Percentiles rank a stretch among this genome's conserved stretches.
phyloP scores from a whole-genome alignment of 257 asterid genomes.

The Nicotiana tomentosiformis region DNA sequence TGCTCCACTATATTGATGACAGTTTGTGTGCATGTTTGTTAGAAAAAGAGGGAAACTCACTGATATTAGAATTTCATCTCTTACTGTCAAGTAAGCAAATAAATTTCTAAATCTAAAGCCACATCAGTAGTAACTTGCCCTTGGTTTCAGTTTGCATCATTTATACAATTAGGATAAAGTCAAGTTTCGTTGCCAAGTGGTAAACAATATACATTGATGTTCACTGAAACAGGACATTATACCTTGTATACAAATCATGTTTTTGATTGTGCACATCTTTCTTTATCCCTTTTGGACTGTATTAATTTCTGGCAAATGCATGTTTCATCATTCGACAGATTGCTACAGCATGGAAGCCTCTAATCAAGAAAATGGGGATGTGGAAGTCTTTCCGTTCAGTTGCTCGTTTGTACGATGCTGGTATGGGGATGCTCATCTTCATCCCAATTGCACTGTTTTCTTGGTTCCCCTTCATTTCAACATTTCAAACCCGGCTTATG shows the following conservation, averaged over 20 bases:
- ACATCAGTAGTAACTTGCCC: background rate
- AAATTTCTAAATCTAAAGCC: background rate
- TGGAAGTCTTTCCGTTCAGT: constrained; percentile 93
- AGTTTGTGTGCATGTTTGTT: background rate
- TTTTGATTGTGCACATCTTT: background rate
- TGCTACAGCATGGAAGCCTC: constrained; percentile 87
- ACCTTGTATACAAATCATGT: background rate
- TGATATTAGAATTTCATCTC: background rate
- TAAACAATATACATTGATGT: background rate
- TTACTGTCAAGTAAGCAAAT: background rate
- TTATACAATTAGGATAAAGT: background rate
- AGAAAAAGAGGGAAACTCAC: background rate
- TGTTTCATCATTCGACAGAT: constrained; percentile 35
- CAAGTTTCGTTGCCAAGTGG: background rate
- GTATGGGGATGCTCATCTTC: constrained; percentile 79
- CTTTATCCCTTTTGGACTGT: background rate
- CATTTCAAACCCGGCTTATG: constrained; percentile 97
- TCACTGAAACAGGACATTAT: background rate
- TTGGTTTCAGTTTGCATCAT: background rate
- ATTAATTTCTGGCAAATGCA: background rate
- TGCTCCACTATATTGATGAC: background rate
- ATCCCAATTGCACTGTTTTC: constrained; percentile 80
- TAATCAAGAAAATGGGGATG: constrained; percentile 75
- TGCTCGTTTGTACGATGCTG: constrained; percentile 85
- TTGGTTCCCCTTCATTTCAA: constrained; percentile 94